Percentiles rank a stretch among this genome's conserved stretches.
Conservation (phyloP, 352 stramenopile genomes). For the Globisporangium alternatum region DNA sequence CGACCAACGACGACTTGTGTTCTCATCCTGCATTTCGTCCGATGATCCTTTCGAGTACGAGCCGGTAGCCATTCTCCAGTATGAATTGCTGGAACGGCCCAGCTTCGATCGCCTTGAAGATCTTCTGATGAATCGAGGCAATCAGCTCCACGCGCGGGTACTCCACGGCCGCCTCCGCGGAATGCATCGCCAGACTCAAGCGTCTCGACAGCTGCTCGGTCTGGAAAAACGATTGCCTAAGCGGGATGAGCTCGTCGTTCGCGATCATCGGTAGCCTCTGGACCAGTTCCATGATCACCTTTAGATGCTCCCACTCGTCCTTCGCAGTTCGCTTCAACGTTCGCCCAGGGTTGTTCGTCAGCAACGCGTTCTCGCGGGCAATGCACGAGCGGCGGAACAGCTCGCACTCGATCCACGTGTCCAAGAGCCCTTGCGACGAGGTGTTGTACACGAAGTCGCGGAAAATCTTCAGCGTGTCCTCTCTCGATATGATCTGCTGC, state of each 20-base stretch:
- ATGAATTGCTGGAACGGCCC: constrained; percentile 82
- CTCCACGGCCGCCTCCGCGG: constrained; percentile 46
- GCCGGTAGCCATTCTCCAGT: constrained; percentile 62
- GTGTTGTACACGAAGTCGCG: constrained; percentile 73
- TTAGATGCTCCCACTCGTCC: constrained; percentile 81
- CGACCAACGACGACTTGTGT: constrained; percentile 1
- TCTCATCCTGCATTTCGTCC: constrained; percentile 52
- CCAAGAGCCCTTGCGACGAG: constrained; percentile 57
- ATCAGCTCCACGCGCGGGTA: constrained; percentile 76
- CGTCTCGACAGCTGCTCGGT: constrained; percentile 65
- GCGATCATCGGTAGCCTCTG: constrained; percentile 58
- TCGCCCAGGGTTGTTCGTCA: constrained; percentile 28
- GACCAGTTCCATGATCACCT: constrained; percentile 53
- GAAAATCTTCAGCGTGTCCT: constrained; percentile 80
- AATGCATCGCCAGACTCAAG: constrained; percentile 64
- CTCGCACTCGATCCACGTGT: constrained; percentile 86
- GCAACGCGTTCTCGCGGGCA: constrained; percentile 48
- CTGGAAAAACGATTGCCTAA: constrained; percentile 60
- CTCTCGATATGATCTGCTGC: constrained; percentile 61
- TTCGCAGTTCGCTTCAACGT: constrained; percentile 37
- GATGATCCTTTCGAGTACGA: constrained; percentile 70
- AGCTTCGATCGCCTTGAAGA: constrained; percentile 74
- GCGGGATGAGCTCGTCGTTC: constrained; percentile 43
- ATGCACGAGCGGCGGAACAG: constrained; percentile 71
- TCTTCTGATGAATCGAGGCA: constrained; percentile 67